Evolutionary conservation across 192 early-diverging fungal species (phyloP).

Genomic region (Gamsiella multidivaricata): DNA sequence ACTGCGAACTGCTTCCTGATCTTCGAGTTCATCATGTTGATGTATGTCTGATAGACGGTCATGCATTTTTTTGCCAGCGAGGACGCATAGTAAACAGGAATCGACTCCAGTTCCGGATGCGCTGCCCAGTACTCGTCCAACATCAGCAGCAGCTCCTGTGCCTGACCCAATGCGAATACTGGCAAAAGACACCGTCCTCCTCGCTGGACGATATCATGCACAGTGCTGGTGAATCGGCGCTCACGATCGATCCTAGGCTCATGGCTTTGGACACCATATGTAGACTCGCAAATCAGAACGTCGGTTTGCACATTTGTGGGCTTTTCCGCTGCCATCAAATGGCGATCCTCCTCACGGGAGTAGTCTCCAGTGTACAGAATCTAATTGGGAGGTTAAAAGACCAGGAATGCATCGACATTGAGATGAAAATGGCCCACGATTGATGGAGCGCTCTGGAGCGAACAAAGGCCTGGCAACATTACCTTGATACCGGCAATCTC

Average conservation of each 20-base stretch:
- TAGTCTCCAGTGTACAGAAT: conserved; percentile 99
- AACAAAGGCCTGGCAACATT: neutral
- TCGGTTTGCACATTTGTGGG: conserved; percentile 85
- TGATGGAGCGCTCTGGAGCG: neutral
- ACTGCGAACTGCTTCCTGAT: conserved; percentile 90
- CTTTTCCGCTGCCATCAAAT: conserved; percentile 95
- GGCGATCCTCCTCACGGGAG: conserved; percentile 98
- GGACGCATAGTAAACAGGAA: conserved; percentile 97
- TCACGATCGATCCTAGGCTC: conserved; percentile 95
- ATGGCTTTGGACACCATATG: conserved; percentile 97
- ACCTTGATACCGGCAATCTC: conserved; percentile 90
- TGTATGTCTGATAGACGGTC: conserved; percentile 96
- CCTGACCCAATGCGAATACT: conserved; percentile 96
- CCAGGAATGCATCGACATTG: neutral
- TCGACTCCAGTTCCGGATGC: conserved; percentile 85
- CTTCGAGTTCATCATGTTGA: conserved; percentile 97
- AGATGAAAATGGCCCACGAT: neutral
- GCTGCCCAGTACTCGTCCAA: conserved; percentile 97
- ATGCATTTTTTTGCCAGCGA: conserved; percentile 97
- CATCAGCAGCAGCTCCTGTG: conserved; percentile 96
- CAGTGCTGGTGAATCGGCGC: conserved; percentile 84
- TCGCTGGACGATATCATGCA: conserved; percentile 85
- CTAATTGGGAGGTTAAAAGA: conserved; percentile 11
- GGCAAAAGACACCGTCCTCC: conserved; percentile 96
- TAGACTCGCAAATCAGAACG: conserved; percentile 95